A percentile compares a stretch with the other conserved stretches of the same genome.
Conservation (phyloP, 164 flowering plant genomes). For the Nelumbo lutea region DNA sequence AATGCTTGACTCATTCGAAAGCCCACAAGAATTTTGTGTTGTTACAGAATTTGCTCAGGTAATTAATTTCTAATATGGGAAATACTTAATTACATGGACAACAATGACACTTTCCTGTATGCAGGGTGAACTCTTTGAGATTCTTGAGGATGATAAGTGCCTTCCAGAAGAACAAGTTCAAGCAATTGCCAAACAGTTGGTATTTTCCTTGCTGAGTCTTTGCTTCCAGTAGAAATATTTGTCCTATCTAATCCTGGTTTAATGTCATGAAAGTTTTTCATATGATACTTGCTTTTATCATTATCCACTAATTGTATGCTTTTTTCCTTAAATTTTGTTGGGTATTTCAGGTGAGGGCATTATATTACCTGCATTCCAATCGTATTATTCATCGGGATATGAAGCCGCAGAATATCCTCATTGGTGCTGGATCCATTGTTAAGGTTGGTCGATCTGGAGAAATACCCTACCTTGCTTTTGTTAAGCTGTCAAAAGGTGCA, state of each 20-base stretch:
- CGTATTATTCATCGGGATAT: slow-evolving; percentile 97
- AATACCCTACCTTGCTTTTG: background rate
- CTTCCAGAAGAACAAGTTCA: slow-evolving; percentile 98
- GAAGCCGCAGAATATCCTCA: slow-evolving; percentile 98
- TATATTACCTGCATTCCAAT: slow-evolving; percentile 92
- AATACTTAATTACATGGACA: background rate
- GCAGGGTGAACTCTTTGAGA: slow-evolving; percentile 96
- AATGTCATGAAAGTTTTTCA: background rate
- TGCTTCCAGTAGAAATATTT: background rate
- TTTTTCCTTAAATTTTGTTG: slow-evolving; percentile 5
- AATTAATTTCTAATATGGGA: slow-evolving; percentile 5
- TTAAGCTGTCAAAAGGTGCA: too few relatives aligned
- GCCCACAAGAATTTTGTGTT: slow-evolving; percentile 91
- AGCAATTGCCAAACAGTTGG: slow-evolving; percentile 97
- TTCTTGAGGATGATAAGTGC: slow-evolving; percentile 92
- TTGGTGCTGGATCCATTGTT: slow-evolving; percentile 83
- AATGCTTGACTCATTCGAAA: slow-evolving; percentile 98
- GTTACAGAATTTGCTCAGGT: slow-evolving; percentile 98
- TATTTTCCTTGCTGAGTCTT: slow-evolving; percentile 20
- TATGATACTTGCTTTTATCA: background rate
- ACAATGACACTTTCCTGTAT: slow-evolving; percentile 11
- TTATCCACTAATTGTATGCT: background rate
- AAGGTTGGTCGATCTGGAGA: slow-evolving; percentile 44
- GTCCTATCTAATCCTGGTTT: background rate
- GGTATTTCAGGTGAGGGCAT: slow-evolving; percentile 70